These are phyloP conservation scores for Hemerocallis citrina DNA, from an alignment of 106 monocot species.

Conservation along the genomic window DNA sequence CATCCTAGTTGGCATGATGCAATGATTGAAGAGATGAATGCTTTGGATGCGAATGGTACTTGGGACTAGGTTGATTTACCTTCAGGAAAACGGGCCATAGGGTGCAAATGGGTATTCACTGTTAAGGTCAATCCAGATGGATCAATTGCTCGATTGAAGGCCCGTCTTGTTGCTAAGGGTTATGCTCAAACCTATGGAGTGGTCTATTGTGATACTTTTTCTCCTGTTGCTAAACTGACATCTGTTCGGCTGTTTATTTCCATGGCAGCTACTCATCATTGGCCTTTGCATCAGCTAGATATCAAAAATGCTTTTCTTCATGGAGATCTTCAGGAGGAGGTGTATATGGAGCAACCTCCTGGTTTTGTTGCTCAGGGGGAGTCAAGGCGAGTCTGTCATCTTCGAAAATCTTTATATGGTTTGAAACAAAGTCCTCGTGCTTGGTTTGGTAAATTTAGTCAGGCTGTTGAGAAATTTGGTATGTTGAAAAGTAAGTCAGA, in stretches of 20 bases:
- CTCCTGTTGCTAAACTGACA: not conserved
- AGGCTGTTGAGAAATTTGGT: not conserved
- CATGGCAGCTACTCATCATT: not conserved
- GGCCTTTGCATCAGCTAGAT: not conserved
- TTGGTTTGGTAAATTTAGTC: not conserved
- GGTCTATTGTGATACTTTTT: not conserved
- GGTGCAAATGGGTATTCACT: not conserved
- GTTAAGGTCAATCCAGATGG: not conserved
- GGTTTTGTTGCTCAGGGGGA: not conserved
- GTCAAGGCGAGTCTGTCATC: not conserved
- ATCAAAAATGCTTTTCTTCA: constrained; percentile 1
- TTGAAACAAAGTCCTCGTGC: not conserved
- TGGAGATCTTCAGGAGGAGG: too few relatives aligned
- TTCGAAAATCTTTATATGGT: too few relatives aligned
- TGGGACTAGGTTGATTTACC: not conserved
- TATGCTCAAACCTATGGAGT: not conserved
- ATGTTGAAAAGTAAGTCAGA: not conserved
- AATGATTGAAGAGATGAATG: too few relatives aligned
- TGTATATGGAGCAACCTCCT: too few relatives aligned
- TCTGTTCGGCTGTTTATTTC: not conserved
- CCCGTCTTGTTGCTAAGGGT: not conserved
- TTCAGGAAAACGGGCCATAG: not conserved
- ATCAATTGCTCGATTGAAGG: not conserved
- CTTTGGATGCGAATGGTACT: not conserved
- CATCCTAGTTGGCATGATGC: not conserved